Percentiles rank a stretch among this genome's conserved stretches.
These are phyloP conservation scores for Hyaloscypha variabilis DNA, from an alignment of 495 filamentous ascomycete species.

Conservation along the genomic window DNA sequence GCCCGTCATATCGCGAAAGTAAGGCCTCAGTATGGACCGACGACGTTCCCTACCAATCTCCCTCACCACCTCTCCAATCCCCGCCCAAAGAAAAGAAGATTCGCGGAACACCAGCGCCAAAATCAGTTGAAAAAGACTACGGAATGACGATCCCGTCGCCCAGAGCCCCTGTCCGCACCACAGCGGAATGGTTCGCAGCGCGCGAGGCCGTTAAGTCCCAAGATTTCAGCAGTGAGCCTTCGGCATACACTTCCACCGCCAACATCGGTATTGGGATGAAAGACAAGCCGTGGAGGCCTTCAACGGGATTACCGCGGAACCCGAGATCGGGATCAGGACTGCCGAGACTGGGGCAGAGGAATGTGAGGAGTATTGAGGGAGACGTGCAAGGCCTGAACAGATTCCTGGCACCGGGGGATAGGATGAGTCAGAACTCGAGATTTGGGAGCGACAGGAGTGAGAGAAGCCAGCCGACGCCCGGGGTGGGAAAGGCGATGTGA, in stretches of 20 bases:
- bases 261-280: constrained; percentile 1
- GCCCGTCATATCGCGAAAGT: constrained; percentile 15
- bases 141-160: constrained; percentile 23
- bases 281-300: neutral
- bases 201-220: neutral
- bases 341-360: neutral
- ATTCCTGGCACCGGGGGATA: constrained; percentile 2
- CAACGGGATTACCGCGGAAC: neutral
- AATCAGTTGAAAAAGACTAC: neutral
- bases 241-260: neutral
- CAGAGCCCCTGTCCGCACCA: constrained; percentile 15
- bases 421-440: constrained; percentile 3
- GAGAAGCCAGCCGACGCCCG: constrained; percentile 4
- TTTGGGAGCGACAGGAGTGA: constrained; percentile 8
- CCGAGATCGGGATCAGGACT: constrained; percentile 7
- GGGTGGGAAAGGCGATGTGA: constrained; percentile 28
- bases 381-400: constrained; percentile 3
- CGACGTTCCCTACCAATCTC: constrained; percentile 15
- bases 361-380: neutral
- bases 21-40: constrained; percentile 32
- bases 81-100: constrained; percentile 1
- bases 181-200: constrained; percentile 30
- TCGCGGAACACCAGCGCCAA: neutral
- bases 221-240: neutral
- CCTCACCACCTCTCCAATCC: constrained; percentile 11